Base-by-base conservation (phyloP, 2,329 filamentous ascomycete genomes). In the Eurotiales sp. region DNA sequence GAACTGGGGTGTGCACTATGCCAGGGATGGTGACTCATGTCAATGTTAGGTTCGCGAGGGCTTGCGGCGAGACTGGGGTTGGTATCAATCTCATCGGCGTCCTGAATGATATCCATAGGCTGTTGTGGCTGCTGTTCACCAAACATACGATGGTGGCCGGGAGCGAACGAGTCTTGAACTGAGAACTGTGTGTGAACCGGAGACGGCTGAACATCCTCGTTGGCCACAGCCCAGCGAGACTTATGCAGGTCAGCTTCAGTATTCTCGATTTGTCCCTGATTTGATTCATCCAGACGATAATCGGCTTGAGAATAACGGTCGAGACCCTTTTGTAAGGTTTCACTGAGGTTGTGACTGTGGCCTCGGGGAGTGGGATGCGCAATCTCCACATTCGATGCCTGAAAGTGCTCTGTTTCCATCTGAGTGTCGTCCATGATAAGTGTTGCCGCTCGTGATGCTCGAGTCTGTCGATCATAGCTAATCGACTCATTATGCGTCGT, bases 281-380 rank as follows among this genome's bases (percentile, higher is more conserved):
- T 83, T 55, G 88, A 84, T 64, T 90, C 84, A 64, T 91, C 88
- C 55, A 93, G 70, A 60, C 92, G 88, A 63, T 93, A 92, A 61
- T 95, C 88, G 4, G 88, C 86, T 62, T 91, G 87, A 45, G 56
- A 56, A 55, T 65, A 62, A 34, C 67, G 65, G 34, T 93, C 86
- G 51, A 95, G 86, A 59, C 93, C 90, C 55, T 85, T 86, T 65
- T 96, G 90, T 21, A 95, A 77, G 41, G 83, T 88, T 56, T 85
- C 80, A 61, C 86, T 90, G 36, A 88, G 78, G 59, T 90, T 90
- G 59, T 91, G 87, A 51, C 77, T 77, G 66, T 84, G 80, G 32
- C 78, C 78, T 58, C 78, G 77, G 52, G 83, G 82, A 46, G 77
- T 83, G 8, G 82, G 82, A 42, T 82, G 77, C 22, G 77, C 78